Evolutionary conservation across 2,329 filamentous ascomycete species (phyloP), one percentile per base, ranked within the genome.

Genomic region (Botrytis paeoniae): DNA sequence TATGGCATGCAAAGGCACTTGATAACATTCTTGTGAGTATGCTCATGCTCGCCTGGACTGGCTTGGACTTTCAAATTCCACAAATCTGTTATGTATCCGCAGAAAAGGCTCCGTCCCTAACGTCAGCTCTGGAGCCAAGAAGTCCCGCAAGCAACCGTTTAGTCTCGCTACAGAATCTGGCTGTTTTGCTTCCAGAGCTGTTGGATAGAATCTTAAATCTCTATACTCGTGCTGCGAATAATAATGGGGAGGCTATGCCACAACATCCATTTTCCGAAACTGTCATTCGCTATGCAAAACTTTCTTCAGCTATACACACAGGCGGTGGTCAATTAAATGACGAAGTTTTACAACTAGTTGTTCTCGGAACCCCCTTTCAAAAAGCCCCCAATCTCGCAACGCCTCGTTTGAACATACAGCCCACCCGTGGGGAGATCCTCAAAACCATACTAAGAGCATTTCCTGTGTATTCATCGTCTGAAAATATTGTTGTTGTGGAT

Each of bases 1-100:
- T 98, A n/a, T 99, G 96, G 95, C 94, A 98, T 83, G 96, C 93
- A 29, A 98, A 98, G 82, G 95, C 94, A 1, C 85, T 99, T 32
- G 97, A 99, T 80, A 90, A 95, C 41, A 93, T 97, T 74, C 84
- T 96, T 64, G 86, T 97, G 39, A 94, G 92, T 79, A 86, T 98
- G 77, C 80, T 98, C 59, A 88, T 98, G 78, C 89, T 97, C 75
- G 92, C 91, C 43, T 97, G 94, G 93, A 89, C 91, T 51, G 92
- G 91, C 6, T 86, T 95, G 78, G 92, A 96, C 79, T 98, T 98
- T 78, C 88, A 91, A 78, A 87, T 96, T n/a, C 89, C 89, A 3
- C 81, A 84, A 16, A 82, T 91, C 25, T 88, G 89, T 68, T 81
- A 80, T 74, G 71, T 75, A 39, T 76, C 78, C 16, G 75, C 79